Evolutionary conservation across 2,329 filamentous ascomycete species (phyloP), one percentile per base, ranked within the genome.

Genomic region (Reticulascus tulasneorum): DNA sequence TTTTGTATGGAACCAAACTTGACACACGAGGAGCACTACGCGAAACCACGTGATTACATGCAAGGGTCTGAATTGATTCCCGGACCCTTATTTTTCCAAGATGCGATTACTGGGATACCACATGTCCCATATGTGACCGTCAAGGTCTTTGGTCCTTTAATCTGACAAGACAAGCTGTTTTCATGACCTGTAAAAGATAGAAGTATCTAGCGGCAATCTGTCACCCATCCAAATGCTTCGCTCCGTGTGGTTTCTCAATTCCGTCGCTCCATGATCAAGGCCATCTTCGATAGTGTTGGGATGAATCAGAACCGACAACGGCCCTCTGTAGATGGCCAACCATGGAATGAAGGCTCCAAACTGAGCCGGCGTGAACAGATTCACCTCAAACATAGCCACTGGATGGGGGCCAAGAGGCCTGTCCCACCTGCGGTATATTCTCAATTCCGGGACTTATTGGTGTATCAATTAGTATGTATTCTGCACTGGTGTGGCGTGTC

Each of bases 351-450:
- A 94, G 0, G 90, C 89, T 0, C 89, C 89, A 53, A 95, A 95
- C 58, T 95, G 86, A 4, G 79, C 81, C 0, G 89, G 90, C 0
- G 82, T 88, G 58, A 91, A 87, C 15, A 95, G 29, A 49, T 94
- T 94, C 29, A 95, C 87, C 62, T 96, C 90, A 51, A 95, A 95
- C 88, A 94, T 95, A 34, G 81, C 84, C 1, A 88, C 60, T 0
- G 84, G 82, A 57, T 95, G 89, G 1, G 89, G 89, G 0, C 89
- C 90, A 19, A 95, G 61, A 0, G 89, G 87, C 11, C 66, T 62
- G 47, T 93, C 83, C 75, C 79, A 94, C 47, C 94, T 67, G 11
- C 61, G 69, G 57, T 95, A 94, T 49, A 94, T 83, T 35, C 88
- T 76, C 13, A 94, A 69, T 56, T 95, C 89, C 8, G 89, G 88